Base-by-base conservation (phyloP, 2,329 filamentous ascomycete species). In the Xylaria arbuscula region DNA sequence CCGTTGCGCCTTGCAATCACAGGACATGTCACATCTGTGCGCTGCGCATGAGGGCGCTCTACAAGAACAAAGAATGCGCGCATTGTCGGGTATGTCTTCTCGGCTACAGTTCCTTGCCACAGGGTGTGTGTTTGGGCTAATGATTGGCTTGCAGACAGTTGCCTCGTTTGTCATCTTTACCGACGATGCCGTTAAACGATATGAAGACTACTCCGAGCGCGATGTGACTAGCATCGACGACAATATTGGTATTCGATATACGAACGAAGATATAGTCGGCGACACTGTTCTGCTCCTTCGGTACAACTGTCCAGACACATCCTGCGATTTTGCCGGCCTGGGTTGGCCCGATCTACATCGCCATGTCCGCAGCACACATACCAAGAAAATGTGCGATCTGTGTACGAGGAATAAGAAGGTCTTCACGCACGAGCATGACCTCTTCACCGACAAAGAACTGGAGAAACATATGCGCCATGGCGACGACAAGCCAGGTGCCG, bases 11-110 rank as follows among this genome's bases (percentile, higher is more conserved):
- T 22, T 99, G 96, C 82, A 98, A 98, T 80, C 96, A 99, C 82
- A 88, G 93, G 66, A 98, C 95, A 57, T 99, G 96, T 79, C 96
- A 99, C 82, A 97, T 98, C 72, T 99, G 96, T 80, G 91, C 94
- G 10, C 83, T 99, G 74, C 89, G 96, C 68, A 89, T 98, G 88
- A 89, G 96, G 74, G 96, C 95, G 0, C 83, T 99, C 53, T 99
- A 98, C 82, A 98, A 98, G 84, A 97, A 90, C 68, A 97, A 97
- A 80, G 92, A 94, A 72, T 99, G 96, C 81, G 92, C 94, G n/a
- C 94, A 98, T 80, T 99, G 96, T 79, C 87, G 96, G 77, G 93
- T 94, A 86, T 74, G 91, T 84, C 13, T 9, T 56, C 40, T n/a
- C 40, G 10, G 7, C 45, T 36, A 22, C 38, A n/a, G 6, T 40